Conservation (phyloP, 768 basidiomycete genomes). For the Paxillus ammoniavirescens region DNA sequence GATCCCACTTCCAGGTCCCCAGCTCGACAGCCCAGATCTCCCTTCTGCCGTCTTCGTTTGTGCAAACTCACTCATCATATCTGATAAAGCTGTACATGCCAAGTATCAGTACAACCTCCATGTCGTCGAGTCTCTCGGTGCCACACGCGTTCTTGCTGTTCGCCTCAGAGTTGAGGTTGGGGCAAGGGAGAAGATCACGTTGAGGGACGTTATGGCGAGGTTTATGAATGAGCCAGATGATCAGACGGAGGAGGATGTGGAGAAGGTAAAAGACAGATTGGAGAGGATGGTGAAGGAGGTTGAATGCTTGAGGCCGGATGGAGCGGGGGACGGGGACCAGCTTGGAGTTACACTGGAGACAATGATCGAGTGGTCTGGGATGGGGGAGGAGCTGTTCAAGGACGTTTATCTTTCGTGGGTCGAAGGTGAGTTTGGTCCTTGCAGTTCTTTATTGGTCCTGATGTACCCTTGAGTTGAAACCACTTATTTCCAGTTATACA, state of each 20-base stretch:
- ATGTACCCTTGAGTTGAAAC: slow-evolving; percentile 53
- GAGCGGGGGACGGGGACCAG: slow-evolving; percentile 37
- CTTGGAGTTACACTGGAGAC: slow-evolving; percentile 70
- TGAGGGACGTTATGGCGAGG: slow-evolving; percentile 65
- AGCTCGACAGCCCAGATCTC: slow-evolving; percentile 17
- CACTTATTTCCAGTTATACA: slow-evolving; percentile 78
- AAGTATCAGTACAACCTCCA: slow-evolving; percentile 84
- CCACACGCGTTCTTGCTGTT: slow-evolving; percentile 69
- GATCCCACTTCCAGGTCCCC: slow-evolving; percentile 54
- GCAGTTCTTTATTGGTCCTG: neutral
- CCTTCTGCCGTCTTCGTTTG: slow-evolving; percentile 30
- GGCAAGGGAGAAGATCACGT: slow-evolving; percentile 50
- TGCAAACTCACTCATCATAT: slow-evolving; percentile 66
- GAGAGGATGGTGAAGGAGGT: slow-evolving; percentile 46
- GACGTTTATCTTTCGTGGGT: slow-evolving; percentile 78
- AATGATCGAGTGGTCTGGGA: slow-evolving; percentile 66
- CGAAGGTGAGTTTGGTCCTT: slow-evolving; percentile 50
- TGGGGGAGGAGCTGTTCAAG: slow-evolving; percentile 53
- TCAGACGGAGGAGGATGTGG: slow-evolving; percentile 40
- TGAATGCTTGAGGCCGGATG: slow-evolving; percentile 50
- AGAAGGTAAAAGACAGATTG: slow-evolving; percentile 45
- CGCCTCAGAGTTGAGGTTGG: slow-evolving; percentile 46
- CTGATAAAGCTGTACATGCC: slow-evolving; percentile 76
- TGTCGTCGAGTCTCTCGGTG: slow-evolving; percentile 86
- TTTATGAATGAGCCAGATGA: slow-evolving; percentile 44